Evolutionary conservation across 495 filamentous ascomycete genomes (phyloP).

Genomic region (Penicillium flavigenum): DNA sequence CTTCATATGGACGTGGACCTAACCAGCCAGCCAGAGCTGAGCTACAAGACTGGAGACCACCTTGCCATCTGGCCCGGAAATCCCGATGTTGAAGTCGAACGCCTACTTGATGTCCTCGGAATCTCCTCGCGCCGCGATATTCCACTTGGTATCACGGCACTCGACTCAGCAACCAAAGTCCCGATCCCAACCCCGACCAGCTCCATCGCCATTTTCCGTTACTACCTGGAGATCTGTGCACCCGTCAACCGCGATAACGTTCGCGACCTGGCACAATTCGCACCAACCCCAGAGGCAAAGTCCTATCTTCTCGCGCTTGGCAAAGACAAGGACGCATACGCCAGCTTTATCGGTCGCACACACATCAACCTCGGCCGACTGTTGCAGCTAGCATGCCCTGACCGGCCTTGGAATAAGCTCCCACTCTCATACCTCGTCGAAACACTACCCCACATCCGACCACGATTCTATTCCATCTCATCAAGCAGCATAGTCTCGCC

Average conservation of each 20-base stretch:
- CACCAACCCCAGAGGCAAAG: conserved; percentile 40
- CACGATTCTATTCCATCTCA: conserved; percentile 57
- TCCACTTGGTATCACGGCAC: conserved; percentile 33
- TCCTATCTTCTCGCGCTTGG: conserved; percentile 33
- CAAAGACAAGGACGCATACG: conserved; percentile 36
- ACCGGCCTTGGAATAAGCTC: conserved; percentile 36
- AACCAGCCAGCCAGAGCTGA: conserved; percentile 46
- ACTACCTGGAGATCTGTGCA: conserved; percentile 52
- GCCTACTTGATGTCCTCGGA: conserved; percentile 39
- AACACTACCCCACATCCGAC: conserved; percentile 40
- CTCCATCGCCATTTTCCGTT: conserved; percentile 39
- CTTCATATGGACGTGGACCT: conserved; percentile 54
- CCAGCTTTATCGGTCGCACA: conserved; percentile 29
- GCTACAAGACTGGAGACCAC: conserved; percentile 73
- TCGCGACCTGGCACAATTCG: conserved; percentile 44
- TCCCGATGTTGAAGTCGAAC: conserved; percentile 50
- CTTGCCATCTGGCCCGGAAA: conserved; percentile 72
- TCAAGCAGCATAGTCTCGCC: conserved; percentile 48
- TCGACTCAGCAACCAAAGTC: conserved; percentile 36
- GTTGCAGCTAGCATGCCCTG: conserved; percentile 28
- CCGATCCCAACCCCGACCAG: conserved; percentile 47
- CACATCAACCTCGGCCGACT: conserved; percentile 46
- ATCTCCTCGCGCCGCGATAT: conserved; percentile 26
- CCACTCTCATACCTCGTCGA: conserved; percentile 50
- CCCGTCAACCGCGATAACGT: conserved; percentile 47